phyloP scores from a whole-genome alignment of 2,329 filamentous ascomycete genomes.

The Xylariaceae sp. region DNA sequence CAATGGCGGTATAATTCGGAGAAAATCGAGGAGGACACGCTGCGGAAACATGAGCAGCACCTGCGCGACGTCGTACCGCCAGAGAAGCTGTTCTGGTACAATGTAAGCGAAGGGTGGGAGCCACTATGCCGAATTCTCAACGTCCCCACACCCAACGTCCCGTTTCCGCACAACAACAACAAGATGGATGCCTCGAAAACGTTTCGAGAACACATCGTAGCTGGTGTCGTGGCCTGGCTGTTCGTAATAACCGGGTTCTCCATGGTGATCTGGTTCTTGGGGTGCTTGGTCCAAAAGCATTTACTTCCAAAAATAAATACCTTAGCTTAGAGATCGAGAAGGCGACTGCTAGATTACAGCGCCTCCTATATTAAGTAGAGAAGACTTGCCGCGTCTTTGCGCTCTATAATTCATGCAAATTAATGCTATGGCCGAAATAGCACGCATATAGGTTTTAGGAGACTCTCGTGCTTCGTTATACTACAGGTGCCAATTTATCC shows the following conservation, averaged over 20 bases:
- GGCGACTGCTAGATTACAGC: not conserved
- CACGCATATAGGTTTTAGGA: too few relatives aligned
- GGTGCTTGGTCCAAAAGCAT: conserved; percentile 20
- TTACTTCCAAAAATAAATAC: conserved; percentile 18
- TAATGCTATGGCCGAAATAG: not conserved
- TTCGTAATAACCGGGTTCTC: conserved; percentile 35
- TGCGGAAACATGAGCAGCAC: conserved; percentile 41
- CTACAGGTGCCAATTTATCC: too few relatives aligned
- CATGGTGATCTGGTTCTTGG: conserved; percentile 30
- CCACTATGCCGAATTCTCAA: conserved; percentile 44
- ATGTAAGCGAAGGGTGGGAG: conserved; percentile 45
- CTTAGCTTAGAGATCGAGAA: conserved; percentile 5
- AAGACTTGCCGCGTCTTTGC: not conserved
- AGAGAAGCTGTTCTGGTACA: conserved; percentile 44
- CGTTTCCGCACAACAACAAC: conserved; percentile 46
- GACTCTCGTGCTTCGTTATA: too few relatives aligned
- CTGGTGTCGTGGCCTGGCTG: conserved; percentile 37
- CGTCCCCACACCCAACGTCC: conserved; percentile 42
- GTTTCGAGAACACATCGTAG: conserved; percentile 36
- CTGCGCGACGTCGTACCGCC: conserved; percentile 41
- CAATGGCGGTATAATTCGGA: conserved; percentile 42
- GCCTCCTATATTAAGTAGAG: not conserved
- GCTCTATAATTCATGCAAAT: conserved; percentile 3
- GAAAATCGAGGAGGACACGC: conserved; percentile 38
- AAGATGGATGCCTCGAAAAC: conserved; percentile 37